Conservation (phyloP, 1,139 yeast species). For the Diutina rugosa region DNA sequence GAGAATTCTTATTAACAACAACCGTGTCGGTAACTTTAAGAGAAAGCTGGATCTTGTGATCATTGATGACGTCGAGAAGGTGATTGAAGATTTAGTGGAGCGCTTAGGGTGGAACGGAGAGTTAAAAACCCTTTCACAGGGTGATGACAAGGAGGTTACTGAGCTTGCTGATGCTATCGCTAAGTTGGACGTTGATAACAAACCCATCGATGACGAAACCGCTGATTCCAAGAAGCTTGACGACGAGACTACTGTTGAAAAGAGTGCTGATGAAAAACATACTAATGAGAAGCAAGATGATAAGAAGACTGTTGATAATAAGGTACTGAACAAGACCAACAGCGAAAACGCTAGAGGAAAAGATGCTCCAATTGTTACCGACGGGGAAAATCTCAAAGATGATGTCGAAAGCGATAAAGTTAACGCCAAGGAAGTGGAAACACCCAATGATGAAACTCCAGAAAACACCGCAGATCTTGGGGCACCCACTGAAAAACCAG, state of each 20-base stretch:
- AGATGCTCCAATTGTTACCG: no score
- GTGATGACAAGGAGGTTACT: neutral
- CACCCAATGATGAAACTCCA: no score
- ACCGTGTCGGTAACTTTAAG: constrained; percentile 61
- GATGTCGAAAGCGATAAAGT: no score
- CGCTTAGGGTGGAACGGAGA: constrained; percentile 56
- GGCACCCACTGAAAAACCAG: no score
- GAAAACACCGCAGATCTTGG: no score
- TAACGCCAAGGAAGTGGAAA: no score
- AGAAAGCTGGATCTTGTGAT: constrained; percentile 4
- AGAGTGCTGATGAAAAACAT: neutral
- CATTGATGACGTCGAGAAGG: constrained; percentile 8
- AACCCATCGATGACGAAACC: neutral
- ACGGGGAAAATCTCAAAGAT: no score
- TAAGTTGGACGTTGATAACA: neutral
- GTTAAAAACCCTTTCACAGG: constrained; percentile 16
- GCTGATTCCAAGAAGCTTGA: no score
- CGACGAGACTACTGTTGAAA: neutral
- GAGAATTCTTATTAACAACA: constrained; percentile 63
- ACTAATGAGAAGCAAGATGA: neutral
- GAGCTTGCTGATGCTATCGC: neutral
- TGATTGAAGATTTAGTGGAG: constrained; percentile 39
- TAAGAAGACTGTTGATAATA: neutral
- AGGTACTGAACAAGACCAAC: neutral
- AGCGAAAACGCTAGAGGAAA: no score